A percentile compares a stretch with the other conserved stretches of the same genome.
Evolutionary conservation across 208 protist species (phyloP).

Genomic region (Porcisia hertigi): DNA sequence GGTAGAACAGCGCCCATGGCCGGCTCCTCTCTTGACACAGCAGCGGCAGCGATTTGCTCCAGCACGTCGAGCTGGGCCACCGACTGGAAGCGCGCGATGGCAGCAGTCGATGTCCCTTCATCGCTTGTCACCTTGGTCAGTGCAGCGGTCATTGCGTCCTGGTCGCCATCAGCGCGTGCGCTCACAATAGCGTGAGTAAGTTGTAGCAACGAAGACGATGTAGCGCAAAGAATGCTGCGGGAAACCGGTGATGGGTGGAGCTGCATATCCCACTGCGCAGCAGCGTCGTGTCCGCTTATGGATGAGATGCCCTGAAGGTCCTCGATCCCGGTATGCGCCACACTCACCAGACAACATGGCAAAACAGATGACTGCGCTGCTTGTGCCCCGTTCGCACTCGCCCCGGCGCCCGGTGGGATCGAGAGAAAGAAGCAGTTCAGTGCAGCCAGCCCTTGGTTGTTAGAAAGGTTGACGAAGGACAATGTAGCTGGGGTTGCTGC

Average conservation of each 20-base stretch:
- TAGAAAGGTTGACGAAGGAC: slow-evolving; percentile 40
- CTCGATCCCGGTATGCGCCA: slow-evolving; percentile 19
- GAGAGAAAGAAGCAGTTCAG: slow-evolving; percentile 60
- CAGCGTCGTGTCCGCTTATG: slow-evolving; percentile 15
- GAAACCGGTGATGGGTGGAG: slow-evolving; percentile 40
- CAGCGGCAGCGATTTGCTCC: background rate
- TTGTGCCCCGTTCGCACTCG: background rate
- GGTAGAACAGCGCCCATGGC: background rate
- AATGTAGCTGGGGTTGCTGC: background rate
- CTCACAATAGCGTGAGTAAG: slow-evolving; percentile 20
- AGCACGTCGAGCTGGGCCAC: slow-evolving; percentile 8
- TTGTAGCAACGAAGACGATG: slow-evolving; percentile 17
- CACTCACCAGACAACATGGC: slow-evolving; percentile 9
- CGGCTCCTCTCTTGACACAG: background rate
- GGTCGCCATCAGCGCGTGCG: background rate
- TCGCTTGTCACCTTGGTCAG: slow-evolving; percentile 3
- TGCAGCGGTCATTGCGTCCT: slow-evolving; percentile 3
- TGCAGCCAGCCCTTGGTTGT: slow-evolving; percentile 41
- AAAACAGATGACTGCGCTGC: background rate
- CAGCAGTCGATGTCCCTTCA: background rate
- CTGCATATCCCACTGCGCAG: slow-evolving; percentile 19
- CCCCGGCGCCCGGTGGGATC: slow-evolving; percentile 1
- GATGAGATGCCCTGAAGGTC: slow-evolving; percentile 38
- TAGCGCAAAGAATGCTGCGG: slow-evolving; percentile 19
- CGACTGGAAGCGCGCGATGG: slow-evolving; percentile 13